These are phyloP conservation scores for Rutidosis leptorrhynchoides DNA, from an alignment of 129 eudicot genomes.

Conservation along the genomic window DNA sequence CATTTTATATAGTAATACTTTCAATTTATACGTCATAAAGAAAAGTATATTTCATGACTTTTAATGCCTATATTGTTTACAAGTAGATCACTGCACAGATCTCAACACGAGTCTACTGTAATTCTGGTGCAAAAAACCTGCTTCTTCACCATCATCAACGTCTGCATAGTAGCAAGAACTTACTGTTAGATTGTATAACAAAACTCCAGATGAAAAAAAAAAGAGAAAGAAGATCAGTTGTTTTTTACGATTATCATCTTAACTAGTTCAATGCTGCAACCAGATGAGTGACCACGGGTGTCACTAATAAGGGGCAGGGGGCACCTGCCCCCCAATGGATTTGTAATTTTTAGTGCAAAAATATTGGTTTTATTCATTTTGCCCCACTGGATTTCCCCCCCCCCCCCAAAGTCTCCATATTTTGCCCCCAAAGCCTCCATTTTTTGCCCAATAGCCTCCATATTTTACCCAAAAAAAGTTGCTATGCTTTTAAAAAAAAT, in stretches of 20 bases:
- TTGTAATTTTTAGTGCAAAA: no score
- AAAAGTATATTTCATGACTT: neutral
- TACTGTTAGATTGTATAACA: neutral
- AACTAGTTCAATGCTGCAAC: conserved; percentile 4
- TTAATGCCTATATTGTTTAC: neutral
- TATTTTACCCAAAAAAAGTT: no score
- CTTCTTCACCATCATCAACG: neutral
- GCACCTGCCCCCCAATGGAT: no score
- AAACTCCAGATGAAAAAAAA: neutral
- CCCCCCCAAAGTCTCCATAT: no score
- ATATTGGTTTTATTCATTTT: no score
- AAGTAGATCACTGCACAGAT: conserved; percentile 17
- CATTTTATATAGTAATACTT: conserved; percentile 11
- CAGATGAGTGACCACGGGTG: neutral
- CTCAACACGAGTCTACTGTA: neutral
- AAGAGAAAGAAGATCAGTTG: neutral
- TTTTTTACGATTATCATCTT: conserved; percentile 11
- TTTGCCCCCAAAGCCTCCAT: no score
- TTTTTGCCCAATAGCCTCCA: no score
- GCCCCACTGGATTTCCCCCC: no score
- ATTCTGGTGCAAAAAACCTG: neutral
- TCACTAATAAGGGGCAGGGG: no score
- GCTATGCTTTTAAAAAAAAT: no score
- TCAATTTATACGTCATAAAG: conserved; percentile 5
- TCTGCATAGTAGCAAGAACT: conserved; percentile 22